Percentiles rank a stretch among this genome's conserved stretches.
Evolutionary conservation across 2,329 filamentous ascomycete species (phyloP).

Genomic region (Lasiodiplodia sp.): DNA sequence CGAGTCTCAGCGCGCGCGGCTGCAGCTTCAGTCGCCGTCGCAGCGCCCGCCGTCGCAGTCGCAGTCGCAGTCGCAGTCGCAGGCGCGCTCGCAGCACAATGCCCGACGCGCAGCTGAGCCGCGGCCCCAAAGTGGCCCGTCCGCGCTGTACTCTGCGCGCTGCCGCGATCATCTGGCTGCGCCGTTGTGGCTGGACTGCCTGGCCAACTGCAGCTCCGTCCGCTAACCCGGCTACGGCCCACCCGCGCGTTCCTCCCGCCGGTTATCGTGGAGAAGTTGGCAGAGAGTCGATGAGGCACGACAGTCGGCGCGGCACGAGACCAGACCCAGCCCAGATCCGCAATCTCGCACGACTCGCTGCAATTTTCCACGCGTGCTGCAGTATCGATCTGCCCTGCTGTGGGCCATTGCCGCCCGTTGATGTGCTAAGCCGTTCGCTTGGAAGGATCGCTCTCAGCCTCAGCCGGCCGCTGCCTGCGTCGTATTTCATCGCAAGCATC

Average conservation of each 20-base stretch:
- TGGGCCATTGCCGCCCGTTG: constrained; percentile 9
- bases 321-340: neutral
- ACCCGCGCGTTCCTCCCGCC: constrained; percentile 12
- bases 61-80: no score
- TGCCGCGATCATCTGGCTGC: constrained; percentile 11
- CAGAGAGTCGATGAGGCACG: neutral
- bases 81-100: neutral
- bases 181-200: constrained; percentile 26
- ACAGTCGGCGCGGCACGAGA: neutral
- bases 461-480: constrained; percentile 27
- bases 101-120: neutral
- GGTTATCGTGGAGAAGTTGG: constrained; percentile 8
- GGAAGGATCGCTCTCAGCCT: constrained; percentile 25
- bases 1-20: neutral
- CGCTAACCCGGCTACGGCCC: constrained; percentile 4
- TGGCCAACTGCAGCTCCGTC: constrained; percentile 21
- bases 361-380: constrained; percentile 2
- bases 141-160: neutral
- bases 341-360: neutral
- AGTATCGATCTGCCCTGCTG: neutral
- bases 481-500: constrained; percentile 21
- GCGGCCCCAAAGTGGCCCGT: neutral
- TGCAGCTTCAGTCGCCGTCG: no score
- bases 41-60: no score
- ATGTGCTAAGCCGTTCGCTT: constrained; percentile 28